Percentiles rank a stretch among this genome's conserved stretches.
phyloP scores from a whole-genome alignment of 1,139 yeast genomes.

The Kodamaea alishanica region DNA sequence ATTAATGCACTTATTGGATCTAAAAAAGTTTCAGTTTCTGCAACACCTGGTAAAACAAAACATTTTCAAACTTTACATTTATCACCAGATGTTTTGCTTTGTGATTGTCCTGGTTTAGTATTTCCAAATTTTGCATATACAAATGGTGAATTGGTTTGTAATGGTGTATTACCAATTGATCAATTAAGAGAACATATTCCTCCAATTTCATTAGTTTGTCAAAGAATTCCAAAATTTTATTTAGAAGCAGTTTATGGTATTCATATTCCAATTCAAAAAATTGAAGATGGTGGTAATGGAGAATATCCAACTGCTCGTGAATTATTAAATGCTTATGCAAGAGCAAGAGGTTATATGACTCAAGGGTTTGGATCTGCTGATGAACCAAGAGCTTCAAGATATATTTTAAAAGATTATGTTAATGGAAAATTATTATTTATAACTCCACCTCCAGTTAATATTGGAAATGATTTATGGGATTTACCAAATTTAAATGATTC shows the following conservation, averaged over 20 bases:
- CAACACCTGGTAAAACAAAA: constrained; percentile 98
- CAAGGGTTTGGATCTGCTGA: constrained; percentile 98
- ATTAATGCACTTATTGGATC: constrained; percentile 94
- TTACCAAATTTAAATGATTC: constrained; percentile 43
- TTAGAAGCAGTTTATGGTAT: constrained; percentile 94
- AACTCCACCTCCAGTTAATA: constrained; percentile 75
- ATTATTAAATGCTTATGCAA: constrained; percentile 84
- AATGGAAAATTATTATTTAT: constrained; percentile 83
- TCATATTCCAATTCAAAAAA: constrained; percentile 68
- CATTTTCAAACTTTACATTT: constrained; percentile 96
- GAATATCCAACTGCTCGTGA: constrained; percentile 82
- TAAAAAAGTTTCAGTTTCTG: constrained; percentile 92
- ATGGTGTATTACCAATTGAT: constrained; percentile 97
- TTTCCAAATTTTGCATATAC: constrained; percentile 97
- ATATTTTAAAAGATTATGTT: constrained; percentile 89
- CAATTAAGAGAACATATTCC: constrained; percentile 94
- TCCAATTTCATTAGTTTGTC: constrained; percentile 80
- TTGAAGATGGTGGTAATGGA: constrained; percentile 87
- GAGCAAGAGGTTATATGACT: constrained; percentile 96
- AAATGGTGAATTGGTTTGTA: constrained; percentile 94
- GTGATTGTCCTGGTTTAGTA: constrained; percentile 99
- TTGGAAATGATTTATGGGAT: constrained; percentile 39
- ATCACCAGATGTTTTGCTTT: constrained; percentile 75
- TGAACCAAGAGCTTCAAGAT: constrained; percentile 92
- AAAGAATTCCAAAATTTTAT: constrained; percentile 82